Base-by-base conservation (phyloP, 192 early-diverging fungal species). In the Mortierella alpina region DNA sequence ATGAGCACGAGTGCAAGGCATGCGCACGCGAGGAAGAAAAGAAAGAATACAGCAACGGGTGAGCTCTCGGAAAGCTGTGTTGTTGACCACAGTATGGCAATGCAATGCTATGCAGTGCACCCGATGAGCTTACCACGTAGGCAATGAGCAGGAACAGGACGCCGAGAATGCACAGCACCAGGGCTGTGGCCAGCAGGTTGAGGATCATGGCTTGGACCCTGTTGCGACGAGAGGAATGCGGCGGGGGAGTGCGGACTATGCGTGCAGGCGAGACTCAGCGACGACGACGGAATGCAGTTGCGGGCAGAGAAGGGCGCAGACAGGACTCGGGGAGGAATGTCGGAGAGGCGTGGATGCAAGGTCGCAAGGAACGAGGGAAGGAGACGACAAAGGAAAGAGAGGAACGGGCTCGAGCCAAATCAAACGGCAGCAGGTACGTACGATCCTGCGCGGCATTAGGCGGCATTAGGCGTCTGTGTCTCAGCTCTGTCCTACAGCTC, bases 161-260 rank as follows among this genome's bases (percentile, higher is more conserved):
- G 41, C 76, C 76, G n/a, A 79, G 65, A 44, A 79, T 79, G 69
- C 63, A 59, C 52, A 79, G 62, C 18, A 79, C 64, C 45, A 79
- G 44, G 15, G 69, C 69, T 6, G 76, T 79, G 11, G 76, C 51
- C n/a, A 79, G 18, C n/a, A 79, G 39, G 51, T 79, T 79, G 41
- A 71, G 50, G 31, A 71, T 61, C 69, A 71, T 71, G 42, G 31
- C 31, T 1, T 2, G 31, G 31, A 31, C 31, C 31, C 31, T 31
- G 31, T 31, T 31, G 31, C 31, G 31, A 31, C 31, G 31, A 31
- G 31, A 31, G 31, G 31, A 31, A 31, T 31, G 31, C 31, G 31
- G 3, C 31, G 31, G 31, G 31, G 1, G 31, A 31, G 1, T 3
- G 31, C 31, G 31, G 31, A 51, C n/a, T 51, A 51, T 51, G 50